Percentiles rank a stretch among this genome's conserved stretches.
These are phyloP conservation scores for Collybia nuda DNA, from an alignment of 768 basidiomycete species.

Conservation along the genomic window DNA sequence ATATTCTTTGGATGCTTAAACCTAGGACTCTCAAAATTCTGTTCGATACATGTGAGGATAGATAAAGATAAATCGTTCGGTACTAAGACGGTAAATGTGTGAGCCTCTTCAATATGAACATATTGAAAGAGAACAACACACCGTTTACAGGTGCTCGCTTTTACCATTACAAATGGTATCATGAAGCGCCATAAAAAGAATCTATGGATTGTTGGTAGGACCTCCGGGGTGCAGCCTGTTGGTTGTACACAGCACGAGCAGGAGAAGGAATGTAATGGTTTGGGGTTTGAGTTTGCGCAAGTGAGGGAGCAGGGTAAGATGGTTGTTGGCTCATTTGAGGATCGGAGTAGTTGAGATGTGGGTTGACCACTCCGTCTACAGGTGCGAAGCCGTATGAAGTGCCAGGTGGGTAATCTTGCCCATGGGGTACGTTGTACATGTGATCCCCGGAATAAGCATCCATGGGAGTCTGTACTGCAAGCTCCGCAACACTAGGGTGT, in stretches of 20 bases:
- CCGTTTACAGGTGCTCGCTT: too few species aligned
- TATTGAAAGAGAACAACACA: too few species aligned
- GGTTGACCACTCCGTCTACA: slow-evolving; percentile 8
- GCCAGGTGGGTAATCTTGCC: slow-evolving; percentile 7
- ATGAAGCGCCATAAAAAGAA: slow-evolving; percentile 37
- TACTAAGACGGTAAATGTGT: too few species aligned
- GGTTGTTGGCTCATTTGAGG: background rate
- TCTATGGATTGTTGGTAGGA: slow-evolving; percentile 36
- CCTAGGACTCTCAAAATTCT: too few species aligned
- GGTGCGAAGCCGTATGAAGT: slow-evolving; percentile 10
- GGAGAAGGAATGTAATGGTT: slow-evolving; percentile 1
- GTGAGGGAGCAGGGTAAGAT: background rate
- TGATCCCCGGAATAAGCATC: slow-evolving; percentile 18
- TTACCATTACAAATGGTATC: background rate
- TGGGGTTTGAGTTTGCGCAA: background rate
- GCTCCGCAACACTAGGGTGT: slow-evolving; percentile 22
- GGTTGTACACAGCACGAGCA: slow-evolving; percentile 12
- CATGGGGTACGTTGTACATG: background rate
- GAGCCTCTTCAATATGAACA: too few species aligned
- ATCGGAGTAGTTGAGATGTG: background rate
- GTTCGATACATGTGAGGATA: too few species aligned
- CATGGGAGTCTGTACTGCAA: slow-evolving; percentile 20
- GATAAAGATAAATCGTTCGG: too few species aligned
- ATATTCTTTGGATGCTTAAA: too few species aligned
- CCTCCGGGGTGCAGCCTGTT: slow-evolving; percentile 15